Evolutionary conservation across 2,329 filamentous ascomycete genomes (phyloP).

Genomic region (Colletotrichum endophyticum): DNA sequence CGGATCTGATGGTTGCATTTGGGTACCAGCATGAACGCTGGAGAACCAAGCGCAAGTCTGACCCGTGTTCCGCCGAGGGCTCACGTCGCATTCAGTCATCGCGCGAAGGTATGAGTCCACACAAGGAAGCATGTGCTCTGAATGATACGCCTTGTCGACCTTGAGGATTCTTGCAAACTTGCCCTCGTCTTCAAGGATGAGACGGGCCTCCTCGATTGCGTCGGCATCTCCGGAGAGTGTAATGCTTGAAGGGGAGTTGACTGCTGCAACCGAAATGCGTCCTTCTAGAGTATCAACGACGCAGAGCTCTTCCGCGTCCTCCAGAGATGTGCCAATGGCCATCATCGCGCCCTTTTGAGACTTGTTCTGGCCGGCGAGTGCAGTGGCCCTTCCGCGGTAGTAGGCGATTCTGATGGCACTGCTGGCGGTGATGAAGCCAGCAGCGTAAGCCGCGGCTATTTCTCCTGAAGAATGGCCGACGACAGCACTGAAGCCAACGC

Average conservation of each 20-base stretch:
- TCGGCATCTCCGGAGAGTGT: constrained; percentile 32
- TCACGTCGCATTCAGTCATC: background rate
- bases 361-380: background rate
- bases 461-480: constrained; percentile 57
- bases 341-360: constrained; percentile 26
- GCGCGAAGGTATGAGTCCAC: background rate
- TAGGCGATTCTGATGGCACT: constrained; percentile 30
- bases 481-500: constrained; percentile 37
- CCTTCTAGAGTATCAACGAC: constrained; percentile 16
- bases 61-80: background rate
- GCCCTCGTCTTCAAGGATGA: constrained; percentile 19
- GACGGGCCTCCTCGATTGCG: constrained; percentile 27
- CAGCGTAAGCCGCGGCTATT: constrained; percentile 55
- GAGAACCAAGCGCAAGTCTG: background rate
- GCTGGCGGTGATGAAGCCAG: constrained; percentile 38
- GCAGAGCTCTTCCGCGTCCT: constrained; percentile 17
- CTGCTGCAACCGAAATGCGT: constrained; percentile 24
- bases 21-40: background rate
- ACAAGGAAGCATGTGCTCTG: constrained; percentile 28
- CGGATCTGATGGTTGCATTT: background rate
- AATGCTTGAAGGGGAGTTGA: constrained; percentile 26
- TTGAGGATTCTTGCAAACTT: constrained; percentile 25
- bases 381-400: constrained; percentile 18
- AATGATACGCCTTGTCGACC: constrained; percentile 35
- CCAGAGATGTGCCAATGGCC: constrained; percentile 23